phyloP scores from a whole-genome alignment of 177 flowering plant genomes.

The Vitis hybrid region DNA sequence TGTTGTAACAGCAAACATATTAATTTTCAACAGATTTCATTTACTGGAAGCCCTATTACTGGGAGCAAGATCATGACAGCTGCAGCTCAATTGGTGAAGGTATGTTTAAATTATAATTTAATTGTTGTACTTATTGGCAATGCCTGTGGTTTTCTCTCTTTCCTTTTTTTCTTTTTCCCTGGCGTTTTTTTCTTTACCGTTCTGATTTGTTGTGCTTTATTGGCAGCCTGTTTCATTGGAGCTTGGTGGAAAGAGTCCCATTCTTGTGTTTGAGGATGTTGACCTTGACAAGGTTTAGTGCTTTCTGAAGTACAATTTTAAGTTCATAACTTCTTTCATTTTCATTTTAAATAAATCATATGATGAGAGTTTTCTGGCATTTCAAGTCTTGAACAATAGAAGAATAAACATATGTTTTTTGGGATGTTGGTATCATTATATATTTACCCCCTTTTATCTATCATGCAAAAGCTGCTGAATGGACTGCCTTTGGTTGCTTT shows the following conservation, averaged over 20 bases:
- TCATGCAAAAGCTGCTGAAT: slow-evolving; percentile 77
- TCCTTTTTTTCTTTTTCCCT: not conserved
- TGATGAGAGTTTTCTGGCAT: too few relatives aligned
- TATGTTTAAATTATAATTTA: slow-evolving; percentile 17
- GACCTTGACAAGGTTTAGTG: slow-evolving; percentile 86
- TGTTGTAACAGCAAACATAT: not conserved
- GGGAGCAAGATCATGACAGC: slow-evolving; percentile 91
- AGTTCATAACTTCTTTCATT: not conserved
- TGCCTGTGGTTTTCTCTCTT: slow-evolving; percentile 1
- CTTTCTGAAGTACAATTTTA: slow-evolving; percentile 2
- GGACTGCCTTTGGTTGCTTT: slow-evolving; percentile 92
- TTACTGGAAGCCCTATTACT: slow-evolving; percentile 91
- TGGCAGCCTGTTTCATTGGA: slow-evolving; percentile 91
- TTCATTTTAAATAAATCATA: too few relatives aligned
- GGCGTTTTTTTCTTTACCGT: not conserved
- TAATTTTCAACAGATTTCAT: slow-evolving; percentile 64
- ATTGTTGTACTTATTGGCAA: not conserved
- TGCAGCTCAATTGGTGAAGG: slow-evolving; percentile 91
- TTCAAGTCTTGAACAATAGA: too few relatives aligned
- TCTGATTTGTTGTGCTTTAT: slow-evolving; percentile 3
- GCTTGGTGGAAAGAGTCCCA: slow-evolving; percentile 99
- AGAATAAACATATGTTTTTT: not conserved
- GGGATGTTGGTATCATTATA: slow-evolving; percentile 1
- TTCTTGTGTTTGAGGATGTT: slow-evolving; percentile 92
- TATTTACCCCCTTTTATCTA: slow-evolving; percentile 1